Evolutionary conservation across 2,329 filamentous ascomycete species (phyloP).

Genomic region (Ophiostoma quercus): DNA sequence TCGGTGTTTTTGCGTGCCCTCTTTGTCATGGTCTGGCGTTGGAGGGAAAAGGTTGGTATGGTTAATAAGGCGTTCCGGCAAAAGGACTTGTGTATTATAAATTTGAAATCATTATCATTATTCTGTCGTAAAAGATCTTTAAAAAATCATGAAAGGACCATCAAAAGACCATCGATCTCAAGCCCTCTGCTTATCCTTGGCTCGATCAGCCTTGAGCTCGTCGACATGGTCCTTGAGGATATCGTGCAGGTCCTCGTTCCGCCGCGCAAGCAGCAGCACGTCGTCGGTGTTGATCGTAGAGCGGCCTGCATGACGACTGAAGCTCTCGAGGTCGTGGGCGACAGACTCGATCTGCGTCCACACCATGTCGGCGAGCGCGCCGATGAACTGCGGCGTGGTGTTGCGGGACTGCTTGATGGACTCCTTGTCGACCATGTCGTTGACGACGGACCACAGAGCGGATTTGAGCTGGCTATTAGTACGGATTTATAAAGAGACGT

Average conservation of each 20-base stretch:
- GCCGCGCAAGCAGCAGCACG: slow-evolving; percentile 76
- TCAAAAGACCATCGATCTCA: neutral
- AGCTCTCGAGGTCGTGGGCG: slow-evolving; percentile 52
- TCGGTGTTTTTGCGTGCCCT: neutral
- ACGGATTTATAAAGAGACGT: too few species aligned
- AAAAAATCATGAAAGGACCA: neutral
- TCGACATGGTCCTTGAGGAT: slow-evolving; percentile 69
- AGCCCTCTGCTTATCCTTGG: slow-evolving; percentile 33
- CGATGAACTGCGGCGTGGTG: slow-evolving; percentile 88
- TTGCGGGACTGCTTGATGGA: slow-evolving; percentile 68
- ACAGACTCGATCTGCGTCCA: slow-evolving; percentile 74
- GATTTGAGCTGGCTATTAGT: slow-evolving; percentile 59
- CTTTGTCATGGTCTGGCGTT: neutral
- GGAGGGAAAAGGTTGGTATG: neutral
- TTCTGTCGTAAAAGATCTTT: neutral
- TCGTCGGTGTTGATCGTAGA: slow-evolving; percentile 78
- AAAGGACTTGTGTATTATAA: neutral
- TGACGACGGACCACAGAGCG: slow-evolving; percentile 76
- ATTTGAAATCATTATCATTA: neutral
- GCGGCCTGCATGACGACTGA: slow-evolving; percentile 70
- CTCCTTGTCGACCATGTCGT: slow-evolving; percentile 84
- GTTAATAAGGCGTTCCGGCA: neutral
- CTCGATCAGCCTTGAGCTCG: slow-evolving; percentile 44
- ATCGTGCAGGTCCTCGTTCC: slow-evolving; percentile 77
- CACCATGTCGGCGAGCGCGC: slow-evolving; percentile 76